Evolutionary conservation across 1,139 yeast genomes (phyloP), one percentile per base, ranked within the genome.

Genomic region (Yamadazyma dushanensis): DNA sequence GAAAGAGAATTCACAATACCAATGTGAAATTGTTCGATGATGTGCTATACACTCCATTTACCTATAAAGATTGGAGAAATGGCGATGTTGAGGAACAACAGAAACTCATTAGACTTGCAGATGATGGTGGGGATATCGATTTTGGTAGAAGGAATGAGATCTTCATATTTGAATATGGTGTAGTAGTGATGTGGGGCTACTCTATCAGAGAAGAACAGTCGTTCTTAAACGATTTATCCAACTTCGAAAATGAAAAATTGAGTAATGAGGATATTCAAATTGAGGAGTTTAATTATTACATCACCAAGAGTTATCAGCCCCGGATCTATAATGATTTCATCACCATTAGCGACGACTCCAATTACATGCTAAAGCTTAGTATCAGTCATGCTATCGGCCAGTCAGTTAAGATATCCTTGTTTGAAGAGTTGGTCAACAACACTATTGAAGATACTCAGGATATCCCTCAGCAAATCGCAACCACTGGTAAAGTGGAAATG

Each of bases 381-480:
- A 86, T 89, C 16, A 86, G 96, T 3, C 96, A 88, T 62, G 96
- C 96, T 0, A 73, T 89, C 16, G 90, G 96, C 0, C 97, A 89
- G 59, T 82, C 94, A 26, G 97, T 88, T 31, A 92, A 92, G 59
- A 90, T 92, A 16, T 90, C 97, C 3, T 64, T 92, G 31, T 92
- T 90, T 59, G 98, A 92, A 61, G 97, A 90, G 57, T 73, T 92
- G 46, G 96, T 92, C 7, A 96, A 90, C 59, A 89, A 89, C 56
- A 92, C 97, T 2, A 92, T 92, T 53, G 96, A 89, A 57, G 97
- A 88, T 54, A 92, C 97, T 2, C 96, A 90, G 54, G 97, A 89
- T 51, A 89, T 92, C 32, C 98, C 97, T 2, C 95, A 87, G 51
- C 96, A 89, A 56, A 86, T 92, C 53, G 97, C 97, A 1, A 80